phyloP scores from a whole-genome alignment of 352 stramenopile genomes.

The Globisporangium orthogonon region DNA sequence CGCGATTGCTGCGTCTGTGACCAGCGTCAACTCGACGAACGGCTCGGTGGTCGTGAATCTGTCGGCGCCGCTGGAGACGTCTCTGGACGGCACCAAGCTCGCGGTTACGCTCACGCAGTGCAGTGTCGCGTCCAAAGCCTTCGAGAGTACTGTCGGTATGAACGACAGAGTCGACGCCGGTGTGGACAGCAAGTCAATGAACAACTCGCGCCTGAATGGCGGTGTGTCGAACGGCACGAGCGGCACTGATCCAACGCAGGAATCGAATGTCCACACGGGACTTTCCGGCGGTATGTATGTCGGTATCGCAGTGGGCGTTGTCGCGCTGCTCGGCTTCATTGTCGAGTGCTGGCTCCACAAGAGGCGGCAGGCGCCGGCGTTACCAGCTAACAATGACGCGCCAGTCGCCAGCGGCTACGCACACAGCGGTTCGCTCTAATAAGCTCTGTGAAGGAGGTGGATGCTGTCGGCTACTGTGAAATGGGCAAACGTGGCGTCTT shows the following conservation, averaged over 20 bases:
- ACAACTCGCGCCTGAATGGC: constrained; percentile 1
- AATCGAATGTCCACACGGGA: constrained; percentile 36
- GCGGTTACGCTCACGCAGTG: constrained; percentile 46
- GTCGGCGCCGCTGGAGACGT: constrained; percentile 21
- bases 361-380: constrained; percentile 30
- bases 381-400: constrained; percentile 1
- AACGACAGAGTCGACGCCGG: constrained; percentile 10
- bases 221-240: neutral
- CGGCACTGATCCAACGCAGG: constrained; percentile 33
- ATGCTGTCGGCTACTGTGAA: neutral
- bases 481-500: neutral
- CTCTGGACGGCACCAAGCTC: constrained; percentile 24
- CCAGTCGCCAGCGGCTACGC: constrained; percentile 3
- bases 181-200: constrained; percentile 4
- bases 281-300: constrained; percentile 66
- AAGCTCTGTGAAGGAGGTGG: neutral
- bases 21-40: constrained; percentile 24
- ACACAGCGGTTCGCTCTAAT: constrained; percentile 1
- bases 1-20: constrained; percentile 3
- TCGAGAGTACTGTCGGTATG: constrained; percentile 15
- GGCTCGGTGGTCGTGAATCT: constrained; percentile 36
- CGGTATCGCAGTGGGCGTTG: constrained; percentile 54
- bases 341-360: constrained; percentile 75
- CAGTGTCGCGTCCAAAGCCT: constrained; percentile 19
- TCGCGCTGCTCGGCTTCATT: constrained; percentile 59